These are phyloP conservation scores for Solanum chilense DNA, from an alignment of 257 asterid species.

Conservation along the genomic window DNA sequence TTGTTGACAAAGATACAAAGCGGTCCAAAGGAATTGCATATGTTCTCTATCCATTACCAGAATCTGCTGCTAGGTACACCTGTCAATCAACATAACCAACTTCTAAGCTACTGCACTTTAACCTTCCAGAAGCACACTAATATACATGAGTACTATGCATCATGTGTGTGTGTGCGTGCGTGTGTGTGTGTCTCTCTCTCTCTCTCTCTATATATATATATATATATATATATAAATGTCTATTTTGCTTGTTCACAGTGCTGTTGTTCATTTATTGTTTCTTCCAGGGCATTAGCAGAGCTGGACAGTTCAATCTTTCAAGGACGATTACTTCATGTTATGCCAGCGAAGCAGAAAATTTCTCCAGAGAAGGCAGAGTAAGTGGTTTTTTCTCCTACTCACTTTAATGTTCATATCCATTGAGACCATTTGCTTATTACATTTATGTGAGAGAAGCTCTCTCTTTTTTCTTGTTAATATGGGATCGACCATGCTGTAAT, in stretches of 20 bases:
- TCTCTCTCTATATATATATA: not conserved
- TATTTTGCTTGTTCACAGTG: not conserved
- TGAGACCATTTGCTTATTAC: not conserved
- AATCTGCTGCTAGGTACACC: slow-evolving; percentile 83
- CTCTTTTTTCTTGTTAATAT: not conserved
- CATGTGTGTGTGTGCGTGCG: too few relatives aligned
- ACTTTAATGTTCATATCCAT: not conserved
- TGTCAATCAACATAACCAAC: slow-evolving; percentile 1
- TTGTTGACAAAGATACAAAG: slow-evolving; percentile 77
- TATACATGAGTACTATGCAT: not conserved
- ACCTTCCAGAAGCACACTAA: not conserved
- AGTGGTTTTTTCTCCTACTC: slow-evolving; percentile 3
- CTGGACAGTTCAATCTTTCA: slow-evolving; percentile 75
- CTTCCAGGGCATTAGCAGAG: slow-evolving; percentile 72
- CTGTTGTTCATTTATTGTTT: not conserved
- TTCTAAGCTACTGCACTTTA: not conserved
- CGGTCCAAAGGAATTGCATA: slow-evolving; percentile 85
- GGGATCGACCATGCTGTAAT: not conserved
- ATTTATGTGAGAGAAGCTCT: not conserved
- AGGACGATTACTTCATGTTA: slow-evolving; percentile 88
- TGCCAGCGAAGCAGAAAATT: slow-evolving; percentile 66
- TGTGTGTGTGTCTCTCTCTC: too few relatives aligned
- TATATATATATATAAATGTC: not conserved
- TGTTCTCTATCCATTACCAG: slow-evolving; percentile 67
- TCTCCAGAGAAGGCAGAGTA: slow-evolving; percentile 40